Evolutionary conservation across 164 flowering plant species (phyloP).

Genomic region (Nelumbo lutea): DNA sequence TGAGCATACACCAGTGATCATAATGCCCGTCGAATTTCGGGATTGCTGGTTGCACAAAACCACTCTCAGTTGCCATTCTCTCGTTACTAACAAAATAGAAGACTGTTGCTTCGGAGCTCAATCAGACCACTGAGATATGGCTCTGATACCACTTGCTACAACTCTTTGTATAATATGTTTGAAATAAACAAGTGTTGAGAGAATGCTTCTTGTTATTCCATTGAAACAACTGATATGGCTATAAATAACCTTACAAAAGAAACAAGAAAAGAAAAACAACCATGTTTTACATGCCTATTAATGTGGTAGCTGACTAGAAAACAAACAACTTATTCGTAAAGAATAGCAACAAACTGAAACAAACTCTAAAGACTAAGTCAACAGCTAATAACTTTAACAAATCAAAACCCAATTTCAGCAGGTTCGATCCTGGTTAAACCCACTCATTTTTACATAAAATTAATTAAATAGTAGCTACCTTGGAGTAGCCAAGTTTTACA

Average conservation of each 20-base stretch:
- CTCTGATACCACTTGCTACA: background rate
- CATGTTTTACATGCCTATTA: constrained; percentile 1
- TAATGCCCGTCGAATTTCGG: background rate
- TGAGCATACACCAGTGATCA: background rate
- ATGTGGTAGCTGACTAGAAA: background rate
- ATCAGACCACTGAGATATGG: background rate
- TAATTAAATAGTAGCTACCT: too few relatives aligned
- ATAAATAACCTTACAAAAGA: background rate
- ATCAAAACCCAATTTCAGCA: too few relatives aligned
- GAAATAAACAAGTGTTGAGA: background rate
- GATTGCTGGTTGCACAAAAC: constrained; percentile 4
- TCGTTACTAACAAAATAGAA: background rate
- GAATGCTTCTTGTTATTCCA: background rate
- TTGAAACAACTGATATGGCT: constrained; percentile 1
- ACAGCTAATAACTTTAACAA: background rate
- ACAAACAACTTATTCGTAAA: constrained; percentile 3
- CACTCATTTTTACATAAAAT: too few relatives aligned
- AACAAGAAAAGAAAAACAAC: background rate
- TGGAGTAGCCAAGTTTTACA: too few relatives aligned
- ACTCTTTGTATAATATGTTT: background rate
- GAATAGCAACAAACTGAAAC: background rate
- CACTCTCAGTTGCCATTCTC: background rate
- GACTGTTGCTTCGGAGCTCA: constrained; percentile 3
- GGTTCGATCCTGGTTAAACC: too few relatives aligned
- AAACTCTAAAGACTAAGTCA: constrained; percentile 1